These are phyloP conservation scores for Ophiostoma sp. DNA, from an alignment of 2,329 filamentous ascomycete genomes.

Conservation along the genomic window DNA sequence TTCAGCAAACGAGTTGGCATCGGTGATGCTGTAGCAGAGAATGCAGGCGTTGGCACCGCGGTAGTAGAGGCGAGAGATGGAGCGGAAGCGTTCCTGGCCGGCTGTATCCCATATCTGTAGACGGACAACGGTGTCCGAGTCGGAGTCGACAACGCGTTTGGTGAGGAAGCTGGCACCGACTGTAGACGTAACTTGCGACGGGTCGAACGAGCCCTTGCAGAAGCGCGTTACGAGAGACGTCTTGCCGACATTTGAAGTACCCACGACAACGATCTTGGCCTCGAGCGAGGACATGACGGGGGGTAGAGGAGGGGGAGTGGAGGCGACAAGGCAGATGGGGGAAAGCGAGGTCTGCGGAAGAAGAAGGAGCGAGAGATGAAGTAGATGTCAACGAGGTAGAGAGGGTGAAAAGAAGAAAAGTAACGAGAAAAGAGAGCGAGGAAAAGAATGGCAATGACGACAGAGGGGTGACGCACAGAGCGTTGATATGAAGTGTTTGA, in stretches of 20 bases:
- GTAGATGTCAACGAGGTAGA: neutral
- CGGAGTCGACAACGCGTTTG: conserved; percentile 73
- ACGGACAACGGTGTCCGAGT: conserved; percentile 81
- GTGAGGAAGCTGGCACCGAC: conserved; percentile 76
- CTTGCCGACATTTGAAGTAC: conserved; percentile 74
- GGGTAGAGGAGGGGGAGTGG: neutral
- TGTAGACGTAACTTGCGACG: conserved; percentile 61
- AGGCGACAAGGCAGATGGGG: neutral
- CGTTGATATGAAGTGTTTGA: conserved; percentile 15
- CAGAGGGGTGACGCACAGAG: conserved; percentile 1
- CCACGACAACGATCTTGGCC: conserved; percentile 76
- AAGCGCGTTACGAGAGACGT: conserved; percentile 72
- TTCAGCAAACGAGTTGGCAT: conserved; percentile 76
- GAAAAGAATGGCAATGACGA: conserved; percentile 12
- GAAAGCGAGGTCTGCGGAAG: neutral
- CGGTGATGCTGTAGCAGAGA: conserved; percentile 90
- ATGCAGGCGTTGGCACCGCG: conserved; percentile 91
- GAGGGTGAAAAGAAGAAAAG: neutral
- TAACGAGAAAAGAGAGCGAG: conserved; percentile 1
- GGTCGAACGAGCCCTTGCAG: conserved; percentile 66
- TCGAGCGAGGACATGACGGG: conserved; percentile 57
- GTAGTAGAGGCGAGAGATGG: conserved; percentile 93
- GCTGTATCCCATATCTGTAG: conserved; percentile 88
- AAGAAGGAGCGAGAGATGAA: neutral
- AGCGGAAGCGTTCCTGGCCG: conserved; percentile 90